Evolutionary conservation across 495 filamentous ascomycete genomes (phyloP).

Genomic region (Penicilliopsis zonata): DNA sequence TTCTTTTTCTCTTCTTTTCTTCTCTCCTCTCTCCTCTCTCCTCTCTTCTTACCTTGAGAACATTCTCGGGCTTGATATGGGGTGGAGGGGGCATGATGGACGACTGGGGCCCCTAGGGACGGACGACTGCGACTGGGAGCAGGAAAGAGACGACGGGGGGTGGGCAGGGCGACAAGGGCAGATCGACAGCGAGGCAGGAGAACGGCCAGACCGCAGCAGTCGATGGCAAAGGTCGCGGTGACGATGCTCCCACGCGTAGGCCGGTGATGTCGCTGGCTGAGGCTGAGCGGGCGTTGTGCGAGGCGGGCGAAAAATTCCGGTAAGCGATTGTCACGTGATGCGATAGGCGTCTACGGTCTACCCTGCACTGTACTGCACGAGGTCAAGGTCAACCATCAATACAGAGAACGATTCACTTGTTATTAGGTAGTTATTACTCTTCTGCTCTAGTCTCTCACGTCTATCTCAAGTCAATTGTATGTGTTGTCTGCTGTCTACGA

Average conservation of each 20-base stretch:
- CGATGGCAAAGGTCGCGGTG: slow-evolving; percentile 11
- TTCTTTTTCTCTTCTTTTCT: too few relatives aligned
- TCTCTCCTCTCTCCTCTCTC: too few relatives aligned
- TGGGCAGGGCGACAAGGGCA: background rate
- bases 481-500: too few relatives aligned
- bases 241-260: slow-evolving; percentile 33
- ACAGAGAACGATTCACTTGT: too few relatives aligned
- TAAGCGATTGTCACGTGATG: slow-evolving; percentile 27
- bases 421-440: too few relatives aligned
- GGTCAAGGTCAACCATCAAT: too few relatives aligned
- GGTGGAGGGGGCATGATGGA: slow-evolving; percentile 87
- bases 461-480: too few relatives aligned
- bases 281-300: slow-evolving; percentile 26
- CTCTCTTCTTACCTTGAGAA: slow-evolving; percentile 81
- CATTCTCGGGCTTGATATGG: slow-evolving; percentile 97
- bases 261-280: slow-evolving; percentile 18
- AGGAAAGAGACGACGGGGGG: background rate
- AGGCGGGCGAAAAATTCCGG: slow-evolving; percentile 28
- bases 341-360: too few relatives aligned
- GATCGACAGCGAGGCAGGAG: slow-evolving; percentile 8
- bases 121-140: background rate
- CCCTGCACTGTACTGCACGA: too few relatives aligned
- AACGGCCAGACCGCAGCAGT: slow-evolving; percentile 13
- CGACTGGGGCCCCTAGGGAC: slow-evolving; percentile 22
- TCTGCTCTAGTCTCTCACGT: too few relatives aligned